These are phyloP conservation scores for Smittium culicis DNA, from an alignment of 371 early-diverging fungal species.

Conservation along the genomic window DNA sequence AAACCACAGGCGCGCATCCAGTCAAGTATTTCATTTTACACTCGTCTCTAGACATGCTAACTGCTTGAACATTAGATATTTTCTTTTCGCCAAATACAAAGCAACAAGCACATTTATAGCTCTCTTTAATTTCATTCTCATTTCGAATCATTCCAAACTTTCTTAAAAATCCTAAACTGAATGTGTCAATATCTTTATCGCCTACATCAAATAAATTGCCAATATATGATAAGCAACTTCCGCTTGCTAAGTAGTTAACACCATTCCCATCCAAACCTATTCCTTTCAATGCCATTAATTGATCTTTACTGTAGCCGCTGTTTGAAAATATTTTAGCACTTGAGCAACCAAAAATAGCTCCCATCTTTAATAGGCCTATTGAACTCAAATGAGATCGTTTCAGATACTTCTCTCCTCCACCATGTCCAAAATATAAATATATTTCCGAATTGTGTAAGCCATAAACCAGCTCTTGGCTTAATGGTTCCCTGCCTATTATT, in stretches of 20 bases:
- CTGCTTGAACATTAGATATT: constrained; percentile 37
- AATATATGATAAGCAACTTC: constrained; percentile 67
- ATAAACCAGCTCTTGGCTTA: constrained; percentile 43
- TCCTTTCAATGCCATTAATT: constrained; percentile 59
- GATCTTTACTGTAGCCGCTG: constrained; percentile 10
- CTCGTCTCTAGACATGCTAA: constrained; percentile 50
- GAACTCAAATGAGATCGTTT: constrained; percentile 47
- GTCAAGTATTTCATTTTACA: constrained; percentile 75
- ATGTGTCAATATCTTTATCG: constrained; percentile 93
- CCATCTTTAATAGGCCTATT: constrained; percentile 50
- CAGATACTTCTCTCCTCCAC: constrained; percentile 82
- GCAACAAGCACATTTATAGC: constrained; percentile 2
- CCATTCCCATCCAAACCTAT: constrained; percentile 8
- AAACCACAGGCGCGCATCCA: constrained; percentile 92
- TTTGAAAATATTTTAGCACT: background rate
- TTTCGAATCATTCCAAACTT: constrained; percentile 47
- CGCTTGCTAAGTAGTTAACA: background rate
- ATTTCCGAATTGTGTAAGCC: constrained; percentile 45
- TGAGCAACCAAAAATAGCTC: constrained; percentile 59
- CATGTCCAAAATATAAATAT: constrained; percentile 96
- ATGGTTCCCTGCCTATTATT: constrained; percentile 48
- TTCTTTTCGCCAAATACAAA: constrained; percentile 37
- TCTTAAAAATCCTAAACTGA: constrained; percentile 49
- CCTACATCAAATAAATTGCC: constrained; percentile 99
- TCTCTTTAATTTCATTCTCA: background rate